Conservation (phyloP, 192 early-diverging fungal genomes). For the Umbelopsis ramanniana region DNA sequence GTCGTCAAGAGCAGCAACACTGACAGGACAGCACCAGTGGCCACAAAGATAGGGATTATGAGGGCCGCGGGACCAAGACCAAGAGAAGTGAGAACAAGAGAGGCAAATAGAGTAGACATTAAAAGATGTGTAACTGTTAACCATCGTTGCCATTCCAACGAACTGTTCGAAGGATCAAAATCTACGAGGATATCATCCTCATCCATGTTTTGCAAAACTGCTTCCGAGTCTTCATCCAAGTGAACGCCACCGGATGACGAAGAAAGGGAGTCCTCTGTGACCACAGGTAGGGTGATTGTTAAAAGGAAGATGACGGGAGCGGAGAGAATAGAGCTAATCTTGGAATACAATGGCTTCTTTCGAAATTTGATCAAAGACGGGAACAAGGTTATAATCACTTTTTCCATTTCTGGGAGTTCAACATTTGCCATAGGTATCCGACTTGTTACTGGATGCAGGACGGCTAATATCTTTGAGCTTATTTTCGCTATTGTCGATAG, state of each 20-base stretch:
- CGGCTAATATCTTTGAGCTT: not conserved
- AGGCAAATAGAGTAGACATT: slow-evolving; percentile 58
- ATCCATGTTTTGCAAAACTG: slow-evolving; percentile 22
- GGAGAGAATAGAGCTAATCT: slow-evolving; percentile 52
- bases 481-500: not conserved
- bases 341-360: slow-evolving; percentile 49
- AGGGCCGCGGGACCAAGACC: slow-evolving; percentile 31
- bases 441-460: not conserved
- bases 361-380: slow-evolving; percentile 61
- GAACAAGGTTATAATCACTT: slow-evolving; percentile 47
- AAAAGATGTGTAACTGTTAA: slow-evolving; percentile 63
- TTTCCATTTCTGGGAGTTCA: slow-evolving; percentile 26
- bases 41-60: slow-evolving; percentile 34
- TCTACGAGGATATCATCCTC: slow-evolving; percentile 23
- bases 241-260: slow-evolving; percentile 26
- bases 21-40: slow-evolving; percentile 36
- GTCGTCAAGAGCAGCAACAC: slow-evolving; percentile 40
- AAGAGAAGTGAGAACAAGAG: slow-evolving; percentile 41
- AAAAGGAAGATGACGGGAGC: slow-evolving; percentile 59
- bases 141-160: slow-evolving; percentile 52
- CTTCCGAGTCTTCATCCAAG: slow-evolving; percentile 33
- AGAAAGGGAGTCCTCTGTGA: slow-evolving; percentile 47
- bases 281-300: slow-evolving; percentile 66
- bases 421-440: not conserved
- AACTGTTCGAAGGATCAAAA: slow-evolving; percentile 7